Conservation (phyloP, 1,139 yeast species). For the Sugiyamaella grinbergsii region DNA sequence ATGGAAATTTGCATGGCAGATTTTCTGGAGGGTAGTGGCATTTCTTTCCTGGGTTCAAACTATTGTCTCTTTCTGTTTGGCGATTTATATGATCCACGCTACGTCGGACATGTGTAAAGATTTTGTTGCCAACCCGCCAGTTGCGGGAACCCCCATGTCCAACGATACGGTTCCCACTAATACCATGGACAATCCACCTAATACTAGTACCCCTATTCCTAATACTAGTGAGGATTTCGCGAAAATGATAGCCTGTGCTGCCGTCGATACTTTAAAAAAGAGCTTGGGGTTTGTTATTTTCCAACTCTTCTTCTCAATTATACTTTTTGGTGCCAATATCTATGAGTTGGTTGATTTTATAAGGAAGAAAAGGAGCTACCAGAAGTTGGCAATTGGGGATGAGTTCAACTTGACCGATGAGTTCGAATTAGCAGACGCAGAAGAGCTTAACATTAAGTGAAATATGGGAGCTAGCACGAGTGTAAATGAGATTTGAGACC, state of each 20-base stretch:
- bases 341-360: slow-evolving; percentile 6
- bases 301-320: not conserved
- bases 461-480: no score
- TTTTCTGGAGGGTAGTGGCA: slow-evolving; percentile 8
- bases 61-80: not conserved
- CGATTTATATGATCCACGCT: not conserved
- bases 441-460: slow-evolving; percentile 7
- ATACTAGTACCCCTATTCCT: not conserved
- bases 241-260: not conserved
- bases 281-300: not conserved
- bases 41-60: slow-evolving; percentile 2
- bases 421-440: slow-evolving; percentile 10
- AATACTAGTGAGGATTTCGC: slow-evolving; percentile 7
- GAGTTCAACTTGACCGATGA: slow-evolving; percentile 8
- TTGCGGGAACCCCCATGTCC: not conserved
- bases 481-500: no score
- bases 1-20: slow-evolving; percentile 13
- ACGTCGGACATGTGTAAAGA: slow-evolving; percentile 2
- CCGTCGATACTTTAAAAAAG: not conserved
- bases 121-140: not conserved
- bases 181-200: not conserved
- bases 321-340: slow-evolving; percentile 7
- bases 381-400: not conserved
- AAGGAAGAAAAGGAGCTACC: not conserved
- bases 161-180: not conserved